Conservation (phyloP, 495 filamentous ascomycete species). For the Aspergillus hancockii region DNA sequence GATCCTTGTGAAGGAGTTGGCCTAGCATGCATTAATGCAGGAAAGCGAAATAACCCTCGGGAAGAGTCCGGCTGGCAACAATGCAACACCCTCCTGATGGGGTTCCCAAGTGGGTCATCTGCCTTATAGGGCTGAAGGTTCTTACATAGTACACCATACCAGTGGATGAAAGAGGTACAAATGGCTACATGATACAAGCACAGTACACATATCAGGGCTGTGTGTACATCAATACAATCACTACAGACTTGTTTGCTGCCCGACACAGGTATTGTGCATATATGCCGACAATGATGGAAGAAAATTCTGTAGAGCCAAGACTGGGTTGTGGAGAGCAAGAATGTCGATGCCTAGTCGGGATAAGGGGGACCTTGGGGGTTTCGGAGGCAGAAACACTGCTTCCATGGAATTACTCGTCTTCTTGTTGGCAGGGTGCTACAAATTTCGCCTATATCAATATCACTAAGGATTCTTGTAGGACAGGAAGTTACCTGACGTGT, state of each 20-base stretch:
- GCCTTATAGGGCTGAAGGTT: constrained; percentile 1
- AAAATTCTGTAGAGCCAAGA: neutral
- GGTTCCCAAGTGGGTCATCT: neutral
- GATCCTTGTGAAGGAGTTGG: neutral
- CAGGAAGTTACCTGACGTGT: no score
- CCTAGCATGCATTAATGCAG: neutral
- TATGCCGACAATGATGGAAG: neutral
- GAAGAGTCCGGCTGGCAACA: neutral
- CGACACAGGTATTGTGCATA: neutral
- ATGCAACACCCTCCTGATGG: neutral
- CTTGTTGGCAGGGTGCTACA: no score
- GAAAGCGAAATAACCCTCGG: neutral
- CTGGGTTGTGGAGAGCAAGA: neutral
- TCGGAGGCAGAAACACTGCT: neutral
- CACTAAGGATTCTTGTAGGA: no score
- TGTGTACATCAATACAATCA: no score
- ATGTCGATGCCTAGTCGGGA: constrained; percentile 1
- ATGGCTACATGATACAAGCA: neutral
- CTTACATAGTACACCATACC: neutral
- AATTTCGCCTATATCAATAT: no score
- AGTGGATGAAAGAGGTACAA: neutral
- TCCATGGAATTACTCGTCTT: no score
- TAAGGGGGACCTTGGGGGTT: neutral
- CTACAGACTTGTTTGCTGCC: neutral
- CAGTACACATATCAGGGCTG: neutral